These are phyloP conservation scores for Bruguiera hainesii DNA, from an alignment of 441 rosid species.

Conservation along the genomic window DNA sequence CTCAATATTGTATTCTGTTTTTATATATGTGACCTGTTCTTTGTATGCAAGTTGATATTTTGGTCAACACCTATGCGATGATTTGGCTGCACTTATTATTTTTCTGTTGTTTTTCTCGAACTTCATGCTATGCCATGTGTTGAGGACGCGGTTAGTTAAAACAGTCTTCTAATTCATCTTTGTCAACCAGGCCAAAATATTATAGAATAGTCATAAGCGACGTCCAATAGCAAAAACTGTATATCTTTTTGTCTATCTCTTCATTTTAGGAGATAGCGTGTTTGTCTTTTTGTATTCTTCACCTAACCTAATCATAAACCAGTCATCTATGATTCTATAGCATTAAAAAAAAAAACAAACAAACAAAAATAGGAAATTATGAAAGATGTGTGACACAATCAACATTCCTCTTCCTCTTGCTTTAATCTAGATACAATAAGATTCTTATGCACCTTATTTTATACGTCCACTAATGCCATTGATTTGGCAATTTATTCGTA, in stretches of 20 bases:
- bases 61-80: slow-evolving; percentile 46
- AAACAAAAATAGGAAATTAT: slow-evolving; percentile 3
- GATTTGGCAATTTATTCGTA: slow-evolving; percentile 20
- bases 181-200: slow-evolving; percentile 3
- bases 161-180: slow-evolving; percentile 18
- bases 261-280: background rate
- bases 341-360: slow-evolving; percentile 13
- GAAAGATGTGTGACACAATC: slow-evolving; percentile 26
- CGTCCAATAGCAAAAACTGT: slow-evolving; percentile 19
- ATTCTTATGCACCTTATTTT: background rate
- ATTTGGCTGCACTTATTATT: slow-evolving; percentile 10
- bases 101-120: slow-evolving; percentile 24
- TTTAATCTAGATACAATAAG: slow-evolving; percentile 7
- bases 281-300: slow-evolving; percentile 12
- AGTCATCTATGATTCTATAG: slow-evolving; percentile 14
- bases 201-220: background rate
- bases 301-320: slow-evolving; percentile 26
- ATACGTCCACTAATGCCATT: slow-evolving; percentile 35
- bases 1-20: too few relatives aligned
- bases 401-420: slow-evolving; percentile 38
- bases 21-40: background rate
- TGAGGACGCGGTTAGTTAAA: slow-evolving; percentile 19
- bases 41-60: slow-evolving; percentile 3
- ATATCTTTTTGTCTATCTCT: background rate
- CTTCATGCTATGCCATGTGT: slow-evolving; percentile 36